These are phyloP conservation scores for Luffa aegyptiaca DNA, from an alignment of 306 rosid species.

Conservation along the genomic window DNA sequence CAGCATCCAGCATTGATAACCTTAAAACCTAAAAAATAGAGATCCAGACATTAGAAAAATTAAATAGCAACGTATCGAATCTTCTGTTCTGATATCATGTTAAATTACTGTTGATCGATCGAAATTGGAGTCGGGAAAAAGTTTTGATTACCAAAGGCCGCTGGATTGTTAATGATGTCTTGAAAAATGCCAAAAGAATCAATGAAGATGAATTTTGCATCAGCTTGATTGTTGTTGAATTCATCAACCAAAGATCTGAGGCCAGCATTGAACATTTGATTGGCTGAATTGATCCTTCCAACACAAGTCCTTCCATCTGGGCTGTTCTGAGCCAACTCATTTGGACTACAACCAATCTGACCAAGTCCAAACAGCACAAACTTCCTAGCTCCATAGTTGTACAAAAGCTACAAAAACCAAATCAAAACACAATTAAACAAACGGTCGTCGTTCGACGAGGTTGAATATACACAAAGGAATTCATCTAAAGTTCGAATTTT, in stretches of 20 bases:
- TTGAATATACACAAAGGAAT: too few species aligned
- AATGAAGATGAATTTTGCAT: slow-evolving; percentile 57
- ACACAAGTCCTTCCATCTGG: slow-evolving; percentile 77
- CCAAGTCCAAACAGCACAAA: slow-evolving; percentile 82
- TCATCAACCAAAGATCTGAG: slow-evolving; percentile 55
- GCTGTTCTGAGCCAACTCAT: slow-evolving; percentile 69
- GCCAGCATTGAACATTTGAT: slow-evolving; percentile 58
- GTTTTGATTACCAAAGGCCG: slow-evolving; percentile 44
- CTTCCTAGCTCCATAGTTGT: slow-evolving; percentile 82
- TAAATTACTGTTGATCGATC: not conserved
- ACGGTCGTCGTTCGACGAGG: too few species aligned
- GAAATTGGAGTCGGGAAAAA: not conserved
- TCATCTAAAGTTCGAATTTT: not conserved
- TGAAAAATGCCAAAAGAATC: slow-evolving; percentile 66
- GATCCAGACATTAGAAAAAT: not conserved
- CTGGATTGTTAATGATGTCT: slow-evolving; percentile 55
- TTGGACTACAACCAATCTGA: slow-evolving; percentile 85
- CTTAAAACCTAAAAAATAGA: slow-evolving; percentile 36
- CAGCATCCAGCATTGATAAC: slow-evolving; percentile 71
- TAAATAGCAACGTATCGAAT: too few species aligned
- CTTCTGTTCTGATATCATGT: not conserved
- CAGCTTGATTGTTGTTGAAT: slow-evolving; percentile 46
- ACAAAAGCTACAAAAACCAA: slow-evolving; percentile 32
- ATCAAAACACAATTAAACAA: not conserved
- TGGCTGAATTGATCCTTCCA: slow-evolving; percentile 59